Base-by-base conservation (phyloP, 495 filamentous ascomycete species). In the Lophiotrema nucula region DNA sequence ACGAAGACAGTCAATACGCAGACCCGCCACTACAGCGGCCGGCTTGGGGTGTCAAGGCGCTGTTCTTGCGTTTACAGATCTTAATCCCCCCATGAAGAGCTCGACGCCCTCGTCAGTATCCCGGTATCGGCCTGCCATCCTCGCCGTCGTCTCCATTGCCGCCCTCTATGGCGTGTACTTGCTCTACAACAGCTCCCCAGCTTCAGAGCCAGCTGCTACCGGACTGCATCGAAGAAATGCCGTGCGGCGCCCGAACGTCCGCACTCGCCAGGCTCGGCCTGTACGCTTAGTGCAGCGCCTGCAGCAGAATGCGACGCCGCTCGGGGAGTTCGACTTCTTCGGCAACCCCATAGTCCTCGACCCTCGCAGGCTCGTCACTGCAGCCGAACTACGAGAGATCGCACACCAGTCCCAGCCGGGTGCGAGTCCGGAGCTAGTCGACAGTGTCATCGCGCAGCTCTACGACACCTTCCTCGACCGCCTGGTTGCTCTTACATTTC, bases 181-280 rank as follows among this genome's bases (percentile, higher is more conserved):
- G 22, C 21, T 68, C n/a, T 70, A 67, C 58, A 57, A 23, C 15
- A 41, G 38, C 27, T 11, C 43, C 44, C 31, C 51, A 3, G 18
- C 23, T 8, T 6, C 10, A 11, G 8, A 8, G 13, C 31, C 28
- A 16, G 27, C 53, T 1, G 42, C 49, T 21, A 26, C 11, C 2
- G 21, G 27, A 16, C 69, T 87, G 5, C 83, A 78, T 52, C 72
- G 83, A 31, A 82, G 82, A 59, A 84, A 84, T 65, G 83, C 83
- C 1, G 56, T 66, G 3, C 59, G 60, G 38, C 19, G 59, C 27
- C 44, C 47, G 22, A 46, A 46, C 39, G 46, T 12, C 0, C 55
- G 45, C 35, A 10, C 22, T 18, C 42, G 21, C 21, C 26, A 47
- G 1, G 23, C 42, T 25, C 19, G 41, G 15, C 49, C 38, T 25